Evolutionary conservation across 169 alveolate genomes (phyloP).

Genomic region (Eimeria acervulina): DNA sequence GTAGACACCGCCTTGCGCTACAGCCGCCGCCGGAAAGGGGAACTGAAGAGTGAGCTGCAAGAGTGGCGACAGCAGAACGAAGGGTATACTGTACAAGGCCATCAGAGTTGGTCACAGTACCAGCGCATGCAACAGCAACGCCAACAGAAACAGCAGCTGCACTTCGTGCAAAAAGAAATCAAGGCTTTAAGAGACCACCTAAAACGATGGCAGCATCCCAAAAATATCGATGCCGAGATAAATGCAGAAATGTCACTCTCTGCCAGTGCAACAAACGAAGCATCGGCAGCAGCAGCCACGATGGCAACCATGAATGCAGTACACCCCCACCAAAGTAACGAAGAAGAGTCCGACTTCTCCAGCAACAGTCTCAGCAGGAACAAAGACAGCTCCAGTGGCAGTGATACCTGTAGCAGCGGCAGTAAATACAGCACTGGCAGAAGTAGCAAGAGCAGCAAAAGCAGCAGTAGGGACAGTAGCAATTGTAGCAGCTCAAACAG

Average conservation of each 20-base stretch:
- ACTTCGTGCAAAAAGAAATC: slow-evolving; percentile 24
- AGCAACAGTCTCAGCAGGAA: not conserved
- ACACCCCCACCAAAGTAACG: not conserved
- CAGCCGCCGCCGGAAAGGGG: not conserved
- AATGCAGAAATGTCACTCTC: not conserved
- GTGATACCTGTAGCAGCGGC: not conserved
- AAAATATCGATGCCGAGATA: not conserved
- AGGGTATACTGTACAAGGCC: not conserved
- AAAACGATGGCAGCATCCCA: not conserved
- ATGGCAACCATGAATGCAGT: not conserved
- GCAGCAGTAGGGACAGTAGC: not conserved
- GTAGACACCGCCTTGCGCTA: not conserved
- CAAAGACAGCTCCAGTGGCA: not conserved
- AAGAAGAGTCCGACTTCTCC: not conserved
- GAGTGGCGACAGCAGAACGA: not conserved
- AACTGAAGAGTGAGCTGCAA: not conserved
- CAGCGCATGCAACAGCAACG: slow-evolving; percentile 10
- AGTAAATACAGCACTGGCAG: not conserved
- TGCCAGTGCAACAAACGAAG: not conserved
- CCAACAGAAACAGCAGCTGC: slow-evolving; percentile 4
- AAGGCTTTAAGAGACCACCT: not conserved
- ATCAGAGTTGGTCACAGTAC: slow-evolving; percentile 10
- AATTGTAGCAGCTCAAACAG: not conserved
- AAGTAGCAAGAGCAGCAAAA: not conserved
- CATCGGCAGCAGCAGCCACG: slow-evolving; percentile 21